Percentiles rank a stretch among this genome's conserved stretches.
phyloP scores from a whole-genome alignment of 1,139 yeast species.

The Suhomyces bribrorum region DNA sequence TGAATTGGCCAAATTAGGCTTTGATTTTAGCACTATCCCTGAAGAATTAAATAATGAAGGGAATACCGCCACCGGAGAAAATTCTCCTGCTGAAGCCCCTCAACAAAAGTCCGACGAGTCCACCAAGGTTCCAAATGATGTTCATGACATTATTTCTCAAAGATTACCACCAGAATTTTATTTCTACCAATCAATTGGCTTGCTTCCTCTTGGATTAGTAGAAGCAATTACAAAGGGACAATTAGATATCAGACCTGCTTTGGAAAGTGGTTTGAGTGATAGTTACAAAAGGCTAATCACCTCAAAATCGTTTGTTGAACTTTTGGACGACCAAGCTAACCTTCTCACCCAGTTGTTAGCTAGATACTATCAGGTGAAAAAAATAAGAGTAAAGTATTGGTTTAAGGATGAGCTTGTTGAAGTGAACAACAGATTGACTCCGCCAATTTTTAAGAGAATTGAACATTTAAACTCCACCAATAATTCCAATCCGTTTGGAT shows the following conservation, averaged over 20 bases:
- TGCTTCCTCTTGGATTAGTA: conserved; percentile 63
- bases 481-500: conserved; percentile 32
- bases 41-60: conserved; percentile 2
- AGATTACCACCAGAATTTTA: conserved; percentile 84
- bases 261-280: conserved; percentile 63
- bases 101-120: conserved; percentile 5
- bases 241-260: conserved; percentile 64
- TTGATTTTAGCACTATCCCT: conserved; percentile 17
- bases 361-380: conserved; percentile 83
- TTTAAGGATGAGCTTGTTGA: conserved; percentile 51
- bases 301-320: conserved; percentile 44
- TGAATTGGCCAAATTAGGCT: conserved; percentile 42
- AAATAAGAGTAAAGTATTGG: conserved; percentile 60
- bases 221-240: conserved; percentile 70
- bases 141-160: conserved; percentile 82
- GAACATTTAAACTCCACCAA: conserved; percentile 16
- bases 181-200: conserved; percentile 79
- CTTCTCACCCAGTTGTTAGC: conserved; percentile 72
- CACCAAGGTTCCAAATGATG: conserved; percentile 66
- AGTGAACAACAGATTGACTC: conserved; percentile 54
- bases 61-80: conserved; percentile 4
- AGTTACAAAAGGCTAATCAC: conserved; percentile 60
- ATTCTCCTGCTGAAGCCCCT: conserved; percentile 3
- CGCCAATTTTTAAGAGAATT: conserved; percentile 42
- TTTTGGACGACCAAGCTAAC: conserved; percentile 63